Base-by-base conservation (phyloP, 208 protist genomes). In the Naegleria fowleri region DNA sequence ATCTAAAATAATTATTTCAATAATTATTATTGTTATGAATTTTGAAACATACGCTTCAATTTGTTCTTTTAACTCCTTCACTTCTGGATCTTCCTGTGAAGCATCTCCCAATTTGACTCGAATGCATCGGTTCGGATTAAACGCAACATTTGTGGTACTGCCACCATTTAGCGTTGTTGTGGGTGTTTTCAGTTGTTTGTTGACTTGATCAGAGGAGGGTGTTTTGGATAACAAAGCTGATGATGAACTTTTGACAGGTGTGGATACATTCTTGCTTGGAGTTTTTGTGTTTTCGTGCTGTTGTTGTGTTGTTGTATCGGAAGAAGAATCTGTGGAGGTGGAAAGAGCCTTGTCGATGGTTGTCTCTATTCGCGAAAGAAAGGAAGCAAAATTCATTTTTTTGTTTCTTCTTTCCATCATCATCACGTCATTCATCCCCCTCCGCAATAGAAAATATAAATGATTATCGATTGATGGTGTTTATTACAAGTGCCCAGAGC, bases 341-440 rank as follows among this genome's bases (percentile, higher is more conserved):
- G 67, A 36, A 9, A 79, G 29, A 33, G 67, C 67, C 67, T 79
- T 79, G 67, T 79, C 67, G 29, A 79, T 79, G 29, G 29, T 79
- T 1, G 25, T 36, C 29, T 79, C 67, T 15, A 79, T 36, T 7
- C n/a, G 16, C 29, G 67, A 79, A 0, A 79, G 29, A n/a, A 79
- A 79, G 16, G 67, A 79, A 36, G 67, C 67, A 79, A 79, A 79
- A 79, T 79, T 36, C 67, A 79, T 79, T 79, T 36, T 79, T 67
- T 67, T 19, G 1, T 29, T 29, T 29, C 1, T 2, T 67, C 19
- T 67, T 19, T 1, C 7, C 1, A 48, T 48, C 43, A 48, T 7
- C 5, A 48, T 48, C 1, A 48, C 43, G 43, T 48, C 43, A 48
- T 48, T n/a, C n/a, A n/a, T n/a, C n/a, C n/a, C n/a, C n/a, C n/a